Evolutionary conservation across 2,329 filamentous ascomycete species (phyloP).

Genomic region (Cordyceps militaris): DNA sequence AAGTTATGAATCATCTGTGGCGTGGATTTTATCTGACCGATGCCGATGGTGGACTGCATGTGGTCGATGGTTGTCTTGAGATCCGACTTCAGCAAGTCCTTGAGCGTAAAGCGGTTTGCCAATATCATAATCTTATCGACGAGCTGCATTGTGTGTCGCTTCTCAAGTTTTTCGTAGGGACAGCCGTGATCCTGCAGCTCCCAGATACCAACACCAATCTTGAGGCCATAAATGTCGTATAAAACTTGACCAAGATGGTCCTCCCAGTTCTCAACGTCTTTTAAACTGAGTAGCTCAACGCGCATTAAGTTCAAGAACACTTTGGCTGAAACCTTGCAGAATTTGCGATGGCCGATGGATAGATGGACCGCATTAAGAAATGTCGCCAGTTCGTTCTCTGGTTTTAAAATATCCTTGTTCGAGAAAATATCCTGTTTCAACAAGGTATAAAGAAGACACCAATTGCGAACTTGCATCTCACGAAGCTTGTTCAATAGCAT

Average conservation of each 20-base stretch:
- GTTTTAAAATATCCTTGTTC: slow-evolving; percentile 53
- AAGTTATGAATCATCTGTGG: slow-evolving; percentile 82
- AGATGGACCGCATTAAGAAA: slow-evolving; percentile 78
- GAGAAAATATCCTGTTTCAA: slow-evolving; percentile 72
- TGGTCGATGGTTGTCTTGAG: slow-evolving; percentile 86
- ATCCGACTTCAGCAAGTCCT: slow-evolving; percentile 86
- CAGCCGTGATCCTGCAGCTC: slow-evolving; percentile 75
- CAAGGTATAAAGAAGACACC: slow-evolving; percentile 80
- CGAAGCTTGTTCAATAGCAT: slow-evolving; percentile 60
- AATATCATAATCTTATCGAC: slow-evolving; percentile 78
- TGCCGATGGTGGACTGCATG: slow-evolving; percentile 81
- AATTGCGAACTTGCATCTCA: slow-evolving; percentile 80
- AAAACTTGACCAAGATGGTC: slow-evolving; percentile 80
- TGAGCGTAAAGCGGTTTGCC: slow-evolving; percentile 77
- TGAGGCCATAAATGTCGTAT: slow-evolving; percentile 75
- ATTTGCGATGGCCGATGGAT: slow-evolving; percentile 73
- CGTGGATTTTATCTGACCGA: slow-evolving; percentile 71
- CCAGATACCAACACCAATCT: slow-evolving; percentile 60
- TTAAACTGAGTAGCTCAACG: slow-evolving; percentile 70
- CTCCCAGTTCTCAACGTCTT: slow-evolving; percentile 74
- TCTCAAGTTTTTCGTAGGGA: slow-evolving; percentile 68
- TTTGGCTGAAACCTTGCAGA: slow-evolving; percentile 79
- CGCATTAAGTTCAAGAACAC: slow-evolving; percentile 86
- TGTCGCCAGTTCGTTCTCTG: slow-evolving; percentile 67
- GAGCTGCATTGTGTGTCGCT: slow-evolving; percentile 69